phyloP scores from a whole-genome alignment of 768 basidiomycete genomes.

The Boletus barrowsii region DNA sequence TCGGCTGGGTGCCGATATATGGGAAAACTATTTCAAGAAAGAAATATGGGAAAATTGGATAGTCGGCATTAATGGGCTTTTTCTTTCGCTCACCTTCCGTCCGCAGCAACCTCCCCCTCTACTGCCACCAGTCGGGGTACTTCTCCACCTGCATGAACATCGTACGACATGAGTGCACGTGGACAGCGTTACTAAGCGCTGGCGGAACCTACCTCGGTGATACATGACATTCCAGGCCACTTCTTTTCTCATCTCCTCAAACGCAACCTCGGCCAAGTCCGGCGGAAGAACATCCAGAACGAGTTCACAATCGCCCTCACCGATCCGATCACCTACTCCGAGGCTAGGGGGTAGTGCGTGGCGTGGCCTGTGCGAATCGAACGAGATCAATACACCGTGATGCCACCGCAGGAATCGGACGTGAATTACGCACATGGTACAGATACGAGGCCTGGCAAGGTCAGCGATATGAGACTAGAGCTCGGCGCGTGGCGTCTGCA shows the following conservation, averaged over 20 bases:
- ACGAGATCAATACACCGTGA: conserved; percentile 1
- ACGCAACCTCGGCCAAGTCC: conserved; percentile 53
- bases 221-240: conserved; percentile 74
- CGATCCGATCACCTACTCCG: conserved; percentile 44
- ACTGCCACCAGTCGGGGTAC: conserved; percentile 66
- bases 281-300: conserved; percentile 54
- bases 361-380: conserved; percentile 18
- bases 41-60: background rate
- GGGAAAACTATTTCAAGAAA: conserved; percentile 49
- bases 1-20: conserved; percentile 84
- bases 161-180: conserved; percentile 1
- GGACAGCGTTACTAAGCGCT: background rate
- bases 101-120: conserved; percentile 49
- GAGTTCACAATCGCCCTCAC: conserved; percentile 69
- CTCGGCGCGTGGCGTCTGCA: conserved; percentile 1
- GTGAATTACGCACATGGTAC: conserved; percentile 16
- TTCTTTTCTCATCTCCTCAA: conserved; percentile 57
- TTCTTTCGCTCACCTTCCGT: conserved; percentile 42
- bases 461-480: conserved; percentile 2
- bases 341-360: conserved; percentile 22
- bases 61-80: conserved; percentile 13
- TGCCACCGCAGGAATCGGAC: background rate
- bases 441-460: background rate
- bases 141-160: conserved; percentile 56
- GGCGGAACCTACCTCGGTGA: conserved; percentile 55